Evolutionary conservation across 1,284 basidiomycete species (phyloP).

Genomic region (Irpex sp.): DNA sequence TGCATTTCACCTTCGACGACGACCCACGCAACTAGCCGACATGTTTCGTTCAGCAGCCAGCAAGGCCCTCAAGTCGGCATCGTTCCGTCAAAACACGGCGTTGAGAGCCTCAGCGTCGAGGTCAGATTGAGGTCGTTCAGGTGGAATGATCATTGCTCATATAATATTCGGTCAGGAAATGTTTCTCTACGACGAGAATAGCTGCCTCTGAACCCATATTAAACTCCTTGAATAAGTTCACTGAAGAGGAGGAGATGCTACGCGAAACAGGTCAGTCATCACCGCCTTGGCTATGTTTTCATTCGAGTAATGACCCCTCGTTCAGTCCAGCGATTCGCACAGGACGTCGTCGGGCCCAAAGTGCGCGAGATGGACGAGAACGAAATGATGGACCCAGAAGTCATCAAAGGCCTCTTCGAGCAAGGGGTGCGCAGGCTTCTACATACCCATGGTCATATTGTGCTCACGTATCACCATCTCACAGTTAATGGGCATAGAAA

Average conservation of each 20-base stretch:
- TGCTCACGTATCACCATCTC: not conserved
- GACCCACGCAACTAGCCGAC: not conserved
- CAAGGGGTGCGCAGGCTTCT: constrained; percentile 72
- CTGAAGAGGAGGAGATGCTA: constrained; percentile 90
- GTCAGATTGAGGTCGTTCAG: not conserved
- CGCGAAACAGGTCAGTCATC: constrained; percentile 74
- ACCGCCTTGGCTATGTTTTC: not conserved
- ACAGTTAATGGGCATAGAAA: constrained; percentile 97
- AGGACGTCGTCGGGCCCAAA: constrained; percentile 86
- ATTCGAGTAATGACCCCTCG: not conserved
- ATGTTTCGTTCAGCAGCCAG: not conserved
- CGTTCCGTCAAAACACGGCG: not conserved
- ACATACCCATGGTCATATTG: not conserved
- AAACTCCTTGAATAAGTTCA: constrained; percentile 75
- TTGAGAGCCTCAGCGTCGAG: not conserved
- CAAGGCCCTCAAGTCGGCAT: not conserved
- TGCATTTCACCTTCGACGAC: not conserved
- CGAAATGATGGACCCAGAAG: constrained; percentile 87
- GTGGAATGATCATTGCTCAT: not conserved
- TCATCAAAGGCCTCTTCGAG: constrained; percentile 92
- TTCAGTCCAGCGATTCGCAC: constrained; percentile 82
- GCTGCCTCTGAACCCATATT: constrained; percentile 23
- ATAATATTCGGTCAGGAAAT: not conserved
- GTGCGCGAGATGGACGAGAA: constrained; percentile 98
- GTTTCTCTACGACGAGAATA: constrained; percentile 10